Base-by-base conservation (phyloP, 108 stramenopile species). In the Discostella pseudostelligera region DNA sequence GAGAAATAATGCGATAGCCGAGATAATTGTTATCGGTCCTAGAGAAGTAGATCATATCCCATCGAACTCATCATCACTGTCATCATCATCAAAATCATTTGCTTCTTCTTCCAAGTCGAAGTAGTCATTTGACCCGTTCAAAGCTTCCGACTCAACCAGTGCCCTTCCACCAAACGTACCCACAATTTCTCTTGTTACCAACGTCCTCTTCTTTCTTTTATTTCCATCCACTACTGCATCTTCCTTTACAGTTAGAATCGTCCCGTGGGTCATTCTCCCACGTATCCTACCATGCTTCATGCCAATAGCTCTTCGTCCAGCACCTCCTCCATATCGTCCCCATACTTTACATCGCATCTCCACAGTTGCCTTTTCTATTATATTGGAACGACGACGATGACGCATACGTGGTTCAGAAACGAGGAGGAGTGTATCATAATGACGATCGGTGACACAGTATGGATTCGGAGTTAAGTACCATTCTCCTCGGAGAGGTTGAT, bases 371-470 rank as follows among this genome's bases (percentile, higher is more conserved):
- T 43, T 60, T 62, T 77, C 70, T 35, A 56, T 71, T 19, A 66
- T 53, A 3, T 46, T 44, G 0, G 43, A 26, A 19, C 20, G 24
- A 46, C 43, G 53, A 20, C 47, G 51, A 45, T 58, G 72, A 32
- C 70, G 69, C 55, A 77, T 55, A 16, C 88, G 76, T 29, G 84
- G 77, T 66, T 84, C 74, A 20, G 87, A 83, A 53, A 72, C 49
- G 26, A 91, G 75, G 17, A 62, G 67, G 21, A 91, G 42, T 59
- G 83, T 69, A 62, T 91, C 90, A 35, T 82, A 91, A 19, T 76
- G 82, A 4, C 90, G 75, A 75, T 91, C 90, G n/a, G 90, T 91
- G 32, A 84, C 70, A 51, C 90, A 91, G 50, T 91, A 91, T 1
- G 90, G 90, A 75, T 91, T 91, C 26, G 77, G 57, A 16, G 68